Base-by-base conservation (phyloP, 257 asterid species). In the Orobanche coerulescens region DNA sequence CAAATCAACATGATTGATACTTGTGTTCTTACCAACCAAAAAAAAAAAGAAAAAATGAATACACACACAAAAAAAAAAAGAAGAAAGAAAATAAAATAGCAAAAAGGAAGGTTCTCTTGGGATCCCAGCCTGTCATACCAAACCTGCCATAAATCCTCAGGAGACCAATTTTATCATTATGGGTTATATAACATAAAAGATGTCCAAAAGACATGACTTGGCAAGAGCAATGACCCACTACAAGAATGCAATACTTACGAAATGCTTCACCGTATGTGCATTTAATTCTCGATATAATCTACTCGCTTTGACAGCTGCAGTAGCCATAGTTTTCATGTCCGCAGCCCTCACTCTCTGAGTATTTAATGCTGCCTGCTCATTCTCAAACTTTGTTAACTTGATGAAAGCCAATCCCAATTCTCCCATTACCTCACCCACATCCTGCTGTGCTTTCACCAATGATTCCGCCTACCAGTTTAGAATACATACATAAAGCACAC, bases 351-450 rank as follows among this genome's bases (percentile, higher is more conserved):
- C 77, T 70, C 85, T 85, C 75, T 93, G 97, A 26, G 87, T 65
- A 68, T 79, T 71, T 55, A 74, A 30, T 24, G 75, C 47, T 42
- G 90, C 87, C 60, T 80, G 89, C 75, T 84, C 96, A 61, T 76
- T 84, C 84, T 93, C 97, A 58, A 89, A 93, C 62, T 93, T 93
- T 2, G 92, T 76, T 76, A 93, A 67, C 82, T 90, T 89, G 39
- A 93, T 76, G 78, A 88, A 77, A 47, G 95, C 88, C 53, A 93
- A 68, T 51, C 99, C 99, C 31, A 93, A 69, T 54, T 90, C 96
- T 66, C 99, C 99, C 84, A 87, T 73, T 18, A 94, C 81, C 63
- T 90, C 96, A 46, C 95, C 95, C 86, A 93, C 65, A 72, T 80
- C 90, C 71, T 86, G 90, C 37, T 89, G 99, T 59, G 87, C 94